A percentile compares a stretch with the other conserved stretches of the same genome.
Evolutionary conservation across 2,329 filamentous ascomycete genomes (phyloP).

Genomic region (Colletotrichum limetticola): DNA sequence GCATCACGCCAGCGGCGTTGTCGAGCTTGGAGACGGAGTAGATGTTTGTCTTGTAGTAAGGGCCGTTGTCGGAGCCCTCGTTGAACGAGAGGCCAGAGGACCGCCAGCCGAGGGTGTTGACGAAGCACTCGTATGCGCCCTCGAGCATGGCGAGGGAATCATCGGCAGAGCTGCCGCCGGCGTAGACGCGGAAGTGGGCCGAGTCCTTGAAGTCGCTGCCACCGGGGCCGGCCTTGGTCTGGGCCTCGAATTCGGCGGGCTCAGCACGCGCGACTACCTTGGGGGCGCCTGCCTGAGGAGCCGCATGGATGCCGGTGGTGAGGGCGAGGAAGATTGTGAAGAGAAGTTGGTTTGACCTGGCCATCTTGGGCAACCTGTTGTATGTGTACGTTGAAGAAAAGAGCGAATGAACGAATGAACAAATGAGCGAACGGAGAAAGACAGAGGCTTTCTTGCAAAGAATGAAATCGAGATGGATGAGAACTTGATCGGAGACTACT

Average conservation of each 20-base stretch:
- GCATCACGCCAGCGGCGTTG: conserved; percentile 54
- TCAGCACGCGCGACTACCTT: conserved; percentile 20
- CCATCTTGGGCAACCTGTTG: conserved; percentile 8
- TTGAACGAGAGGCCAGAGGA: conserved; percentile 51
- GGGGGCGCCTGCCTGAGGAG: conserved; percentile 7
- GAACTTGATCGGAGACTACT: neutral
- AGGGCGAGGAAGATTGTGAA: conserved; percentile 22
- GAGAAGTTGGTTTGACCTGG: conserved; percentile 19
- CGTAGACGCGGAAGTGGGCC: conserved; percentile 53
- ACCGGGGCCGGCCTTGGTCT: conserved; percentile 46
- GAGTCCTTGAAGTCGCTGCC: conserved; percentile 46
- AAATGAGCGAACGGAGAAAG: neutral
- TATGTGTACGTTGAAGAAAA: neutral
- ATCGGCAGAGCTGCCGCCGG: conserved; percentile 37
- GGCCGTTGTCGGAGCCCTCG: conserved; percentile 46
- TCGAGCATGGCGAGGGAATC: conserved; percentile 53
- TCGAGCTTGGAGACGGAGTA: conserved; percentile 51
- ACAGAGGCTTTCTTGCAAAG: neutral
- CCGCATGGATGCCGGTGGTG: conserved; percentile 16
- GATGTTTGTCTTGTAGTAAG: conserved; percentile 58
- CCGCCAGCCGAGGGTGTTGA: conserved; percentile 49
- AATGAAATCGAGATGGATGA: too few relatives aligned
- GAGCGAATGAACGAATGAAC: neutral
- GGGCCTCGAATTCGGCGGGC: conserved; percentile 42
- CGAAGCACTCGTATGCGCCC: conserved; percentile 55